Base-by-base conservation (phyloP, 306 rosid genomes). In the Datisca glomerata region DNA sequence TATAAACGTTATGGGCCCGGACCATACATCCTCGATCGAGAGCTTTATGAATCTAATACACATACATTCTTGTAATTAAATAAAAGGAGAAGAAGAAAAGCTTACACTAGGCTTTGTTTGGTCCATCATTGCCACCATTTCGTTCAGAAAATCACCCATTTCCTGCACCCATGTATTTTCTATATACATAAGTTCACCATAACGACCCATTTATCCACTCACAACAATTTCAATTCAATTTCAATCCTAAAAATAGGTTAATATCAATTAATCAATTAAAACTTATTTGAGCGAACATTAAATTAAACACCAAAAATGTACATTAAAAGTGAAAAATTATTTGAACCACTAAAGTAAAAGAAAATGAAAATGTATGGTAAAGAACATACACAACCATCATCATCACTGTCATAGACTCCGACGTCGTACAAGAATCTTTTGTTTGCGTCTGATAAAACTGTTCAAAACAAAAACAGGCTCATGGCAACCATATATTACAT, bases 91-190 rank as follows among this genome's bases (percentile, higher is more conserved):
- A 16, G 7, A 31, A 42, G 25, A 3, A 14, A 15, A 12, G 32
- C 87, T 67, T 61, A 83, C 94, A 60, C 43, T 80, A 21, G 95
- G 61, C 51, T 70, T 72, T 5, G 86, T 72, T 55, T 84, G 86
- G 59, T 59, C 72, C 95, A 89, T 89, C 93, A 89, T 84, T 21
- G 80, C 58, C 16, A 70, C 79, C 98, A 89, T 89, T 63, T 89
- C 98, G 24, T 51, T 65, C 76, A 89, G 55, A 52, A 89, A 84
- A 36, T 84, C 98, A 38, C 86, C 86, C 95, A 89, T 84, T 8
- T 76, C 98, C 98, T 89, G 86, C 75, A n/a, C n/a, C n/a, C n/a
- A n/a, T n/a, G n/a, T n/a, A n/a, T n/a, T n/a, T n/a, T n/a, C n/a
- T n/a, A n/a, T n/a, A n/a, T n/a, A n/a, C n/a, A n/a, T n/a, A n/a